Base-by-base conservation (phyloP, 257 asterid species). In the Anisodus acutangulus region DNA sequence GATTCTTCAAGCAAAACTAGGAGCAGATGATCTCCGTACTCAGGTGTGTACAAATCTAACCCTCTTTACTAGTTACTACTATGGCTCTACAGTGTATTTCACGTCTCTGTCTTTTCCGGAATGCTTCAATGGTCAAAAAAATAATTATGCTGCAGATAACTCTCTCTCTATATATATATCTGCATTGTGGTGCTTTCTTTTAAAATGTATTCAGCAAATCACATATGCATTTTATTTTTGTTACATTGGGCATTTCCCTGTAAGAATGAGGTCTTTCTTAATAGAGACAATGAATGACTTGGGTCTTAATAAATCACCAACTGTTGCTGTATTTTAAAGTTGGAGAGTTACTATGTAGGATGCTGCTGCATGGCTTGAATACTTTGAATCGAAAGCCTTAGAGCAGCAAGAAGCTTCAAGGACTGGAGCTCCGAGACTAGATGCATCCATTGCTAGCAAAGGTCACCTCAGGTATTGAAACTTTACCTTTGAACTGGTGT, bases 341-440 rank as follows among this genome's bases (percentile, higher is more conserved):
- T 31, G 55, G 67, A 70, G 62, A 62, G 70, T 78, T 12, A 74
- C 82, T 17, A 35, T 78, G 86, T 91, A 97, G 99, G 99, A 97
- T 92, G 99, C 99, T 88, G 98, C 98, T 87, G 98, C 99, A 58
- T 97, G 99, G 99, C 99, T 94, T 58, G 99, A 97, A 83, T 97
- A 95, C 89, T 97, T 97, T 82, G 98, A 97, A 89, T 97, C 99
- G 62, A 97, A 95, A 88, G 99, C 98, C 49, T 83, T 93, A 88
- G 99, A 97, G 89, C 99, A 97, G 90, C 98, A 95, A 91, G 99
- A 97, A 91, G 98, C 98, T 41, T 97, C 97, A 83, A 92, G 96
- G 69, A 90, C 87, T 83, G 98, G 99, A 86, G 93, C 98, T 72
- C 98, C 98, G 35, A 97, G 90, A 89, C 97, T 94, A n/a, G 99